These are phyloP conservation scores for Ulmus americana DNA, from an alignment of 331 rosid species.

Conservation along the genomic window DNA sequence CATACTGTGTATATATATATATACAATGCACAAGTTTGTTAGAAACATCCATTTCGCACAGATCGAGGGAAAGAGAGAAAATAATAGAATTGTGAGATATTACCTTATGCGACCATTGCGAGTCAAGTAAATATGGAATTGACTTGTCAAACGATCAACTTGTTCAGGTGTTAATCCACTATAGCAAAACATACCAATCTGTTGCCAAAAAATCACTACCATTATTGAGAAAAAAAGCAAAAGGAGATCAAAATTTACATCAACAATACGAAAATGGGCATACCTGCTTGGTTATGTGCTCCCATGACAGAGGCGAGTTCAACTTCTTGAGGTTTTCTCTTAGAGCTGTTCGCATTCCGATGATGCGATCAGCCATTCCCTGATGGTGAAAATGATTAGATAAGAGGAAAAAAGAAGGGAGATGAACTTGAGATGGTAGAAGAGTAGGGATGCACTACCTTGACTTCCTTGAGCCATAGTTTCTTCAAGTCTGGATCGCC, in stretches of 20 bases:
- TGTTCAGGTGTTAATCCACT: constrained; percentile 91
- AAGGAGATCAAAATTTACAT: not conserved
- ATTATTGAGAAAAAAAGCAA: not conserved
- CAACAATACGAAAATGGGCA: not conserved
- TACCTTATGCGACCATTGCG: constrained; percentile 89
- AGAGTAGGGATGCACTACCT: constrained; percentile 36
- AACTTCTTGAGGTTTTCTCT: constrained; percentile 67
- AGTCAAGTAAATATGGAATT: constrained; percentile 83
- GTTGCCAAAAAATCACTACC: constrained; percentile 21
- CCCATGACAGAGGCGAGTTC: constrained; percentile 73
- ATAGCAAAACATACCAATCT: constrained; percentile 96
- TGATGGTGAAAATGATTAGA: constrained; percentile 19
- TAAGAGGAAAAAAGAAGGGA: no score
- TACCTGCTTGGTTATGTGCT: constrained; percentile 87
- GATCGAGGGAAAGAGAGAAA: not conserved
- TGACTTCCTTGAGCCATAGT: constrained; percentile 83
- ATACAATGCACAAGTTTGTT: not conserved
- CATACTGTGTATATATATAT: constrained; percentile 46
- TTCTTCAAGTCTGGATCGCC: constrained; percentile 67
- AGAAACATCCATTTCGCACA: not conserved
- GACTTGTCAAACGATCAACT: constrained; percentile 75
- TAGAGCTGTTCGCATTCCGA: constrained; percentile 69
- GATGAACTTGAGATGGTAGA: no score
- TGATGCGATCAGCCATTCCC: constrained; percentile 94
- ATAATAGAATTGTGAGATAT: not conserved